phyloP scores from a whole-genome alignment of 768 basidiomycete genomes.

The Mycena pura region DNA sequence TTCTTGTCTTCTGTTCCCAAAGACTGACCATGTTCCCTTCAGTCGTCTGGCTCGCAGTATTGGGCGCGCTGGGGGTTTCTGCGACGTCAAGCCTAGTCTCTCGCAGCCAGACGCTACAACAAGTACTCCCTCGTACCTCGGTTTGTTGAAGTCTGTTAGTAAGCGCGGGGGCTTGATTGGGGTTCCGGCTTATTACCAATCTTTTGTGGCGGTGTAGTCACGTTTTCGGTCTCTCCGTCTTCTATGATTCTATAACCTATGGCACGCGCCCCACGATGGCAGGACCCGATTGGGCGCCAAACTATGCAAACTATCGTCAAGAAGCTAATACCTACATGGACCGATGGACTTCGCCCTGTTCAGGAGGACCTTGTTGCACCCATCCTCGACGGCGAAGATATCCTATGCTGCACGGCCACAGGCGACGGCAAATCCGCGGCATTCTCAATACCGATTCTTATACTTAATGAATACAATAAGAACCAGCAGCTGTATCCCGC shows the following conservation, averaged over 20 bases:
- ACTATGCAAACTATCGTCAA: background rate
- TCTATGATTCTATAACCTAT: too few relatives aligned
- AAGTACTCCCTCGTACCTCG: too few relatives aligned
- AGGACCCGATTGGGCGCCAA: too few relatives aligned
- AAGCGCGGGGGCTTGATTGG: too few relatives aligned
- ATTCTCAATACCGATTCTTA: background rate
- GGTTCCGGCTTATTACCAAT: too few relatives aligned
- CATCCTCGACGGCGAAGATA: too few relatives aligned
- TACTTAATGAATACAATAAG: background rate
- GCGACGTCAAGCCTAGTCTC: constrained; percentile 13
- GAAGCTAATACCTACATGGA: background rate
- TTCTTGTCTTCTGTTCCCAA: constrained; percentile 10
- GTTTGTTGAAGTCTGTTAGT: too few relatives aligned
- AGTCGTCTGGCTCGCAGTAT: constrained; percentile 15
- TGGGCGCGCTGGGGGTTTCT: constrained; percentile 6
- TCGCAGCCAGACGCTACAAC: too few relatives aligned
- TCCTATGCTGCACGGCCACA: background rate
- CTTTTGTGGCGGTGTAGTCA: too few relatives aligned
- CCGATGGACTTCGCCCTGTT: background rate
- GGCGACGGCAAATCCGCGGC: background rate
- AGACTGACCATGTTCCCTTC: constrained; percentile 20
- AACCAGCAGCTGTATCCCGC: background rate
- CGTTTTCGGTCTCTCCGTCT: too few relatives aligned
- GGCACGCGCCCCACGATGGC: too few relatives aligned
- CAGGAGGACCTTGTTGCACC: background rate